Conservation (phyloP, 2,329 filamentous ascomycete species). For the Botrytis porri region DNA sequence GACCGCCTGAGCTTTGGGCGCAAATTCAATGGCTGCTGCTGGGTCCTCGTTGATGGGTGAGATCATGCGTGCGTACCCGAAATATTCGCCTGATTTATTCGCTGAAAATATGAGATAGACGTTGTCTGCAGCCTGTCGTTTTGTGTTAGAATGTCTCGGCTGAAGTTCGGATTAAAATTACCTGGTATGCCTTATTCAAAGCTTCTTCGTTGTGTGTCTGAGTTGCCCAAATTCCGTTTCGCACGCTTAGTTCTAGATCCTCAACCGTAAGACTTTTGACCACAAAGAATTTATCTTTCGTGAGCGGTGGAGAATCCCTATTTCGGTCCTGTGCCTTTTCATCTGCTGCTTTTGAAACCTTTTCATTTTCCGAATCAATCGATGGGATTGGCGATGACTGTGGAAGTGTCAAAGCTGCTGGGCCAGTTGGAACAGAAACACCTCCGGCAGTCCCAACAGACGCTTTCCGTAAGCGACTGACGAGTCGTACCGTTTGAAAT, state of each 20-base stretch:
- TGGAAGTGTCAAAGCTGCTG: constrained; percentile 33
- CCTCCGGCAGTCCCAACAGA: constrained; percentile 40
- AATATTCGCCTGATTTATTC: constrained; percentile 97
- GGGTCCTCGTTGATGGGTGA: constrained; percentile 80
- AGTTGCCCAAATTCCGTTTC: constrained; percentile 87
- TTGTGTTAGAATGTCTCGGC: constrained; percentile 22
- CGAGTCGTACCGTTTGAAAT: constrained; percentile 80
- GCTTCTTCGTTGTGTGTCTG: constrained; percentile 88
- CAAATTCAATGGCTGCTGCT: constrained; percentile 65
- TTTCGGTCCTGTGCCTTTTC: constrained; percentile 21
- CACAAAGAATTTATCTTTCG: constrained; percentile 79
- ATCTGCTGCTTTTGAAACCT: constrained; percentile 18
- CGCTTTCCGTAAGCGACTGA: constrained; percentile 72
- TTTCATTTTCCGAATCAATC: constrained; percentile 39
- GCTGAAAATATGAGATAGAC: constrained; percentile 94
- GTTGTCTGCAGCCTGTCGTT: constrained; percentile 65
- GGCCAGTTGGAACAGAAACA: constrained; percentile 34
- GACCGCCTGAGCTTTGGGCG: constrained; percentile 58
- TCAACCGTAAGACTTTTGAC: constrained; percentile 90
- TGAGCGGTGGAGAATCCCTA: constrained; percentile 3
- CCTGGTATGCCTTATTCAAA: constrained; percentile 80
- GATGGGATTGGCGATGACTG: constrained; percentile 29
- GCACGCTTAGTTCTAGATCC: constrained; percentile 84
- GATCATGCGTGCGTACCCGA: constrained; percentile 88
- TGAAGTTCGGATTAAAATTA: constrained; percentile 41